These are phyloP conservation scores for Bruguiera sexangula DNA, from an alignment of 345 rosid species.

Conservation along the genomic window DNA sequence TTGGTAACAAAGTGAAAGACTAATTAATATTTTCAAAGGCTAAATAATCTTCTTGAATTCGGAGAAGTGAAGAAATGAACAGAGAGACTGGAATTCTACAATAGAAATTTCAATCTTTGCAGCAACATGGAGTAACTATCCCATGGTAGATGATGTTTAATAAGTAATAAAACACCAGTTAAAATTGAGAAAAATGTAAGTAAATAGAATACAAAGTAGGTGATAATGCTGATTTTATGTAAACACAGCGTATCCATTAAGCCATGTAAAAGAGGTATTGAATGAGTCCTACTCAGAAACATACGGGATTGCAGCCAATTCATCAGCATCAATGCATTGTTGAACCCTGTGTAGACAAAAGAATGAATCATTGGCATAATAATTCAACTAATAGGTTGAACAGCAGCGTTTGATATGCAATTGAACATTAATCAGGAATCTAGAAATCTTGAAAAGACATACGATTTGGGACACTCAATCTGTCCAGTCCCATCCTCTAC, in stretches of 20 bases:
- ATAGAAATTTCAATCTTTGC: constrained; percentile 2
- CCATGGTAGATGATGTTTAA: no score
- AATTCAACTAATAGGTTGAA: constrained; percentile 1
- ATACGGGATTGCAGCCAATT: constrained; percentile 64
- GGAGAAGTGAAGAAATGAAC: constrained; percentile 1
- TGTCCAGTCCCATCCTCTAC: constrained; percentile 83
- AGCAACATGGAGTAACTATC: not conserved
- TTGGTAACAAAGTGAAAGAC: not conserved
- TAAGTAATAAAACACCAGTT: no score
- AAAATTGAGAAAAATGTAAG: no score
- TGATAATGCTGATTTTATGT: not conserved
- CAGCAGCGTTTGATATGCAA: not conserved
- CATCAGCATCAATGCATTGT: constrained; percentile 66
- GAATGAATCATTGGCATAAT: constrained; percentile 6
- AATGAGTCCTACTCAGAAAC: constrained; percentile 10
- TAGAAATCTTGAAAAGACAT: not conserved
- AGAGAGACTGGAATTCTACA: constrained; percentile 5
- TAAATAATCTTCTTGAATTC: constrained; percentile 1
- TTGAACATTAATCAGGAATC: not conserved
- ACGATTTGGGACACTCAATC: constrained; percentile 83
- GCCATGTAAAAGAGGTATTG: not conserved
- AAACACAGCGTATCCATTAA: not conserved
- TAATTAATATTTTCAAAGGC: not conserved
- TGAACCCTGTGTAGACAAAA: constrained; percentile 57
- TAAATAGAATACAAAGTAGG: not conserved